A percentile compares a stretch with the other conserved stretches of the same genome.
Evolutionary conservation across 2,329 filamentous ascomycete species (phyloP).

Genomic region (Sporothrix phasma): DNA sequence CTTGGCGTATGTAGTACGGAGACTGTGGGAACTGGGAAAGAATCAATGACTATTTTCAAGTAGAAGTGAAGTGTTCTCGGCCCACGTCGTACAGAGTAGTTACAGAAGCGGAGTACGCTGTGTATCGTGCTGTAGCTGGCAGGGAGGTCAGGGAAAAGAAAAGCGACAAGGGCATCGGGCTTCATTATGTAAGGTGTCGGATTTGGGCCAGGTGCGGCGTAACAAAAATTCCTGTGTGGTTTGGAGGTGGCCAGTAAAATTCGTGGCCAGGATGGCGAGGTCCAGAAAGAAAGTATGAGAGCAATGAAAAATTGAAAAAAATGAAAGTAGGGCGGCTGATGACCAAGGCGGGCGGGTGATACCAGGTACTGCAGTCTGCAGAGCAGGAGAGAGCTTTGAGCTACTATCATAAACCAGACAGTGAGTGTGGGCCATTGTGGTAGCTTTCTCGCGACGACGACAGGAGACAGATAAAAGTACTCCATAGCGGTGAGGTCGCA

Average conservation of each 20-base stretch:
- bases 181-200: slow-evolving; percentile 10
- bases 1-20: neutral
- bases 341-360: too few species aligned
- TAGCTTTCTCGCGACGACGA: neutral
- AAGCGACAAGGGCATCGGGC: slow-evolving; percentile 7
- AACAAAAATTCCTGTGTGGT: neutral
- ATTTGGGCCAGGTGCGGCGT: slow-evolving; percentile 5
- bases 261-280: neutral
- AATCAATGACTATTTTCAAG: too few species aligned
- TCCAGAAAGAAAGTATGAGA: neutral
- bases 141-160: neutral
- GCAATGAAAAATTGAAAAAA: neutral
- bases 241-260: neutral
- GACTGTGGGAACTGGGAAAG: neutral
- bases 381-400: neutral
- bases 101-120: too few species aligned
- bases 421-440: neutral
- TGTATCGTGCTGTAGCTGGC: neutral
- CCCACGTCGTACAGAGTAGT: too few species aligned
- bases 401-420: neutral
- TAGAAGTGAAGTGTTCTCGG: too few species aligned
- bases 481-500: neutral
- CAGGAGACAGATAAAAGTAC: neutral
- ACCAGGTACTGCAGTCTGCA: too few species aligned
- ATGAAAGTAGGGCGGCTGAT: too few species aligned